These are phyloP conservation scores for Lecanoromycetidae sp. DNA, from an alignment of 2,329 filamentous ascomycete species.

Conservation along the genomic window DNA sequence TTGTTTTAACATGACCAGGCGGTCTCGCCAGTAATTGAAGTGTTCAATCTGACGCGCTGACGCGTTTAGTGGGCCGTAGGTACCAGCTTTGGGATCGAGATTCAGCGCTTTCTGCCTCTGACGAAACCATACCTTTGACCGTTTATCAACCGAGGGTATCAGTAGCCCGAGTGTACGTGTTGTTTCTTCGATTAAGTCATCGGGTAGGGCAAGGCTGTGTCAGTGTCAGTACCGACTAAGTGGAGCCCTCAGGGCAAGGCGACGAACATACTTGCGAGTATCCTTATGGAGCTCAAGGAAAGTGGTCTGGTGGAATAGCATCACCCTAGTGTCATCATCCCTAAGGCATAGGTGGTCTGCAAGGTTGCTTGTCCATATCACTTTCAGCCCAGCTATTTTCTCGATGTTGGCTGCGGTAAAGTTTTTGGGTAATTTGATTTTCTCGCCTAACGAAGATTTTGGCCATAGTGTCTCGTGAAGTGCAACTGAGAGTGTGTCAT, in stretches of 20 bases:
- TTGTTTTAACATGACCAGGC: constrained; percentile 11
- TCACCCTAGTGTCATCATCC: constrained; percentile 29
- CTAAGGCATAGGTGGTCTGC: constrained; percentile 31
- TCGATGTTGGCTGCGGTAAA: constrained; percentile 17
- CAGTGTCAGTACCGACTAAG: neutral
- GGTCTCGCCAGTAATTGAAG: constrained; percentile 13
- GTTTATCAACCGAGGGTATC: constrained; percentile 1
- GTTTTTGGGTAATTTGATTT: constrained; percentile 7
- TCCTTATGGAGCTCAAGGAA: constrained; percentile 26
- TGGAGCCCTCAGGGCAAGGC: neutral
- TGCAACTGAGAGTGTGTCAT: neutral
- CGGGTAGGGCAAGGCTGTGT: neutral
- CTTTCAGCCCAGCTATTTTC: constrained; percentile 28
- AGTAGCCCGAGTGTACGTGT: constrained; percentile 9
- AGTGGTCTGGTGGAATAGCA: constrained; percentile 31
- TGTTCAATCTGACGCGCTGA: constrained; percentile 2
- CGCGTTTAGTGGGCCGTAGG: neutral
- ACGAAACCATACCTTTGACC: constrained; percentile 6
- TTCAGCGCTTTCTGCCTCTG: neutral
- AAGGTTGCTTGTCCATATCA: constrained; percentile 31
- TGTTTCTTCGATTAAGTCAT: constrained; percentile 8
- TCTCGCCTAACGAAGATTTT: neutral
- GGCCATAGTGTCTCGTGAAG: constrained; percentile 1
- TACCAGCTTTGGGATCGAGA: constrained; percentile 3
- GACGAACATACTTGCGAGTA: neutral